These are phyloP conservation scores for Epicoccum sorghinum DNA, from an alignment of 2,329 filamentous ascomycete species.

Conservation along the genomic window DNA sequence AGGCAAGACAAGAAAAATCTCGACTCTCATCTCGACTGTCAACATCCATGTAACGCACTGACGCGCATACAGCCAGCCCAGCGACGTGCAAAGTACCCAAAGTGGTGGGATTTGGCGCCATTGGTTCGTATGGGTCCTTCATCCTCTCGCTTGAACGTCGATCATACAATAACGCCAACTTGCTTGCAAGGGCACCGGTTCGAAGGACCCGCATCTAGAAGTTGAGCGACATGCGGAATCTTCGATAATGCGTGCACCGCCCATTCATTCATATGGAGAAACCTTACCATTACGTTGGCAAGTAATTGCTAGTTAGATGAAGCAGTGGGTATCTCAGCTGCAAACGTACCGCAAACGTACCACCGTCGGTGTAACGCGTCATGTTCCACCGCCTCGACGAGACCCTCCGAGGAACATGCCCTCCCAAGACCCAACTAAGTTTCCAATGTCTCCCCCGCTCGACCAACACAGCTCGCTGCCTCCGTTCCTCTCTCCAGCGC, in stretches of 20 bases:
- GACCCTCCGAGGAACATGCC: not conserved
- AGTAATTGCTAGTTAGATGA: not conserved
- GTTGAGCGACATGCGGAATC: constrained; percentile 5
- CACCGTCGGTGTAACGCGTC: not conserved
- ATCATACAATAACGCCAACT: constrained; percentile 6
- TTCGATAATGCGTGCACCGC: not conserved
- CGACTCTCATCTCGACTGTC: constrained; percentile 2
- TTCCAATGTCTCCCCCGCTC: not conserved
- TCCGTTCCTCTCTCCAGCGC: not conserved
- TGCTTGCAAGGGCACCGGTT: not conserved
- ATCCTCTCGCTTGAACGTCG: constrained; percentile 8
- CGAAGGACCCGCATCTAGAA: constrained; percentile 3
- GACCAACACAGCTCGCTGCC: not conserved
- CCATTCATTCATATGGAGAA: not conserved
- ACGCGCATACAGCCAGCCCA: not conserved
- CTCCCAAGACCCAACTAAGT: not conserved
- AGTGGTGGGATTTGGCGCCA: constrained; percentile 5
- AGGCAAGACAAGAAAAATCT: not conserved
- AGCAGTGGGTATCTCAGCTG: not conserved
- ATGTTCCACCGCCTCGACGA: not conserved
- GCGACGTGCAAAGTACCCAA: not conserved
- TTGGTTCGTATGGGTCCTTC: not conserved
- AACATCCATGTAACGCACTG: constrained; percentile 9
- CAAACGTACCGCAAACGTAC: constrained; percentile 2
- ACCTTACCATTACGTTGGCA: not conserved